Evolutionary conservation across 257 asterid genomes (phyloP).

Genomic region (Penstemon davidsonii): DNA sequence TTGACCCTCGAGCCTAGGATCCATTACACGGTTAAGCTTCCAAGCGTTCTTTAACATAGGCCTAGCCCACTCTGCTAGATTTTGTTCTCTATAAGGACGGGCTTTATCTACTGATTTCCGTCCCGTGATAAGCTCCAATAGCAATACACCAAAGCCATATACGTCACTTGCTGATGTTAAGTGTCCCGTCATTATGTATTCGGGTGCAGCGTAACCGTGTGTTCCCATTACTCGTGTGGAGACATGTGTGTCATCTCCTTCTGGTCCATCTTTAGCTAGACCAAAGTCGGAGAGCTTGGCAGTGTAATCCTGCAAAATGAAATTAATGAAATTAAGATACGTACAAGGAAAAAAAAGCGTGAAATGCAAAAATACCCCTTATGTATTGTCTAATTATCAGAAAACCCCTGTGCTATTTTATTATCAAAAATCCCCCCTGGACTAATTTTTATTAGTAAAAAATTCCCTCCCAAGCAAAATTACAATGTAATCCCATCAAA

Average conservation of each 20-base stretch:
- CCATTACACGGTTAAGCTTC: slow-evolving; percentile 10
- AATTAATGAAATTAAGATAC: neutral
- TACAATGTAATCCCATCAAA: too few species aligned
- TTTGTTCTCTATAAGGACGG: neutral
- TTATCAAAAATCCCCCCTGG: too few species aligned
- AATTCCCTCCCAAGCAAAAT: too few species aligned
- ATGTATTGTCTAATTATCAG: too few species aligned
- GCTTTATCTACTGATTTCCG: neutral
- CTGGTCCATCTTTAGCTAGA: slow-evolving; percentile 1
- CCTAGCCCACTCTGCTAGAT: slow-evolving; percentile 8
- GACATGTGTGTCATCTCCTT: slow-evolving; percentile 8
- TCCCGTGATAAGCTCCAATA: slow-evolving; percentile 10
- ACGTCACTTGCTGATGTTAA: neutral
- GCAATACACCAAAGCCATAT: slow-evolving; percentile 9
- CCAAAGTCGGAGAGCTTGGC: slow-evolving; percentile 16
- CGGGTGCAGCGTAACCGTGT: slow-evolving; percentile 15
- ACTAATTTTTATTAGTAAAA: too few species aligned
- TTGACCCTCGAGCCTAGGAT: slow-evolving; percentile 9
- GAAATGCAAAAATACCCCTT: neutral
- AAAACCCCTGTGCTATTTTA: too few species aligned
- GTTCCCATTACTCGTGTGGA: slow-evolving; percentile 14
- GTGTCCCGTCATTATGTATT: slow-evolving; percentile 13
- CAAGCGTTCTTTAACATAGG: neutral
- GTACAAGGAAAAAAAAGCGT: neutral
- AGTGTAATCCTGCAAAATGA: neutral